A percentile compares a stretch with the other conserved stretches of the same genome.
These are phyloP conservation scores for Glaciozyma martinii DNA, from an alignment of 768 basidiomycete species.

Conservation along the genomic window DNA sequence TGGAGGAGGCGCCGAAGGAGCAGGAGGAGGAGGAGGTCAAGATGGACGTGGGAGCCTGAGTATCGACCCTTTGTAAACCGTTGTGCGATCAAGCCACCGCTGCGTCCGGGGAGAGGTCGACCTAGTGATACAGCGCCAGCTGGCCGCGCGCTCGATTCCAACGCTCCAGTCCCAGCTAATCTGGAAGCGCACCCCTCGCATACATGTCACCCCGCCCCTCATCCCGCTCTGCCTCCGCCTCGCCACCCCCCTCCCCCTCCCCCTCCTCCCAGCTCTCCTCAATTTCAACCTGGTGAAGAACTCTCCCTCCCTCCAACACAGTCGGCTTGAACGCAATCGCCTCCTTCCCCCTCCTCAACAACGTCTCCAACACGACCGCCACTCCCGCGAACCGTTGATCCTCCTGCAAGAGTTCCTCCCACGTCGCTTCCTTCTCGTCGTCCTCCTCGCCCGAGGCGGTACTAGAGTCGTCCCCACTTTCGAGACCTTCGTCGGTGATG, in stretches of 20 bases:
- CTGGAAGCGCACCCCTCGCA: neutral
- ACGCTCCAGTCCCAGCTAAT: neutral
- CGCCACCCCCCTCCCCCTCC: slow-evolving; percentile 12
- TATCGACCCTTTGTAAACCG: neutral
- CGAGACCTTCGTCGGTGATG: slow-evolving; percentile 41
- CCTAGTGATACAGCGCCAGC: too few species aligned
- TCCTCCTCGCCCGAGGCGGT: slow-evolving; percentile 41
- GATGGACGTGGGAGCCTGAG: neutral
- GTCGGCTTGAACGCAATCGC: slow-evolving; percentile 44
- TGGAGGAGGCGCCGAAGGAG: neutral
- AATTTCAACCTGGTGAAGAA: slow-evolving; percentile 48
- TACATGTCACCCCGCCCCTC: too few species aligned
- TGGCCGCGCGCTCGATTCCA: neutral
- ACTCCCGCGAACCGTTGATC: slow-evolving; percentile 53
- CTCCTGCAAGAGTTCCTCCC: slow-evolving; percentile 35
- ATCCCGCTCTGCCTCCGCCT: slow-evolving; percentile 18
- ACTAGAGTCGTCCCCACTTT: slow-evolving; percentile 29
- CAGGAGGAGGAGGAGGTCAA: neutral
- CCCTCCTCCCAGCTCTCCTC: slow-evolving; percentile 38
- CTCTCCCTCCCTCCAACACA: slow-evolving; percentile 65
- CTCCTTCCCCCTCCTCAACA: slow-evolving; percentile 46
- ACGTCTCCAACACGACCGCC: slow-evolving; percentile 53
- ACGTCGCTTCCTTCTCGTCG: slow-evolving; percentile 48
- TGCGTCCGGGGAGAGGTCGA: too few species aligned
- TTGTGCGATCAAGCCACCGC: too few species aligned